Evolutionary conservation across 495 filamentous ascomycete species (phyloP).

Genomic region (Neurospora sp.): DNA sequence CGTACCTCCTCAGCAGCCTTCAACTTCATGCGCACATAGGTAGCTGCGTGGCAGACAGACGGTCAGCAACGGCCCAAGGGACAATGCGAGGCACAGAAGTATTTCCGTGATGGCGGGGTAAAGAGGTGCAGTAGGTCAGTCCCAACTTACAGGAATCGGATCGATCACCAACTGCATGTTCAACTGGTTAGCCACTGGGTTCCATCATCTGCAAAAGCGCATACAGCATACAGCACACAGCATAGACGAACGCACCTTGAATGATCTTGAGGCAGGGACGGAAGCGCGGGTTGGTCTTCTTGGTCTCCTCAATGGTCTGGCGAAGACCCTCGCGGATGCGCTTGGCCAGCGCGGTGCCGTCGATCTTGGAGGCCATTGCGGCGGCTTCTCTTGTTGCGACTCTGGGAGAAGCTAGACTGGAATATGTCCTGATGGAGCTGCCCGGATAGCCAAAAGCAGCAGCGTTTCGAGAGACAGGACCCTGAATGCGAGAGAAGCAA

Average conservation of each 20-base stretch:
- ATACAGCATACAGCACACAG: neutral
- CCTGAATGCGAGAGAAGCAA: neutral
- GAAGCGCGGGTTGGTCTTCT: constrained; percentile 73
- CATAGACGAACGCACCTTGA: constrained; percentile 52
- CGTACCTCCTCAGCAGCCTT: constrained; percentile 89
- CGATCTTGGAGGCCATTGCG: constrained; percentile 86
- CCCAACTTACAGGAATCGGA: constrained; percentile 75
- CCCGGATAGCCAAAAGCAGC: neutral
- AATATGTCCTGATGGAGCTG: constrained; percentile 16
- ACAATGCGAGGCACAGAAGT: neutral
- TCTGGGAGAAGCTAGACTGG: constrained; percentile 27
- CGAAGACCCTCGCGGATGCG: constrained; percentile 71
- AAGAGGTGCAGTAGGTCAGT: neutral
- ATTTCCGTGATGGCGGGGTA: neutral
- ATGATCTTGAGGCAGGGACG: constrained; percentile 84
- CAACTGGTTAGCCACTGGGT: constrained; percentile 5
- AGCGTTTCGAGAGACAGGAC: neutral
- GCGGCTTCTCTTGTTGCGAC: constrained; percentile 52
- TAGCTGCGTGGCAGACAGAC: constrained; percentile 44
- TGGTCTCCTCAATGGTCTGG: constrained; percentile 67
- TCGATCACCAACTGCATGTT: constrained; percentile 62
- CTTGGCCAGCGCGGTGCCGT: constrained; percentile 91
- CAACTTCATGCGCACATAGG: constrained; percentile 99
- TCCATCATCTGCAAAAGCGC: neutral
- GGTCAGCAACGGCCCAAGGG: constrained; percentile 15